Conservation (phyloP, 2,329 filamentous ascomycete species). For the Cladophialophora chaetospira region DNA sequence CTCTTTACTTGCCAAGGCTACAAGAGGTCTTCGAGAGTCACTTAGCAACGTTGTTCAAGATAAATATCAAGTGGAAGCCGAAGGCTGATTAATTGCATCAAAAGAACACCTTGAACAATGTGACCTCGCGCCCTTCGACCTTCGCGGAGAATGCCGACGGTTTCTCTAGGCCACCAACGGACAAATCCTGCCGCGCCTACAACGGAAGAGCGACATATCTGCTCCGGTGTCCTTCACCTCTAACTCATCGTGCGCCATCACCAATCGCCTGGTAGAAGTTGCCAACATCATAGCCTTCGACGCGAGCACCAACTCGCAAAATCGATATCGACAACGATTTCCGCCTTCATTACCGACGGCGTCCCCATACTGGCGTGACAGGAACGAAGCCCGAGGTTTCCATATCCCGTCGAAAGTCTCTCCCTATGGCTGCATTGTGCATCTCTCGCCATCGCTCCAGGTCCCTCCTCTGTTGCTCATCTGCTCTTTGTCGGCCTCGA, state of each 20-base stretch:
- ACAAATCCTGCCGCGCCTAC: not conserved
- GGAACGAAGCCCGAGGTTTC: constrained; percentile 1
- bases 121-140: not conserved
- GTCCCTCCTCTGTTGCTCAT: constrained; percentile 6
- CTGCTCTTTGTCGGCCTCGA: not conserved
- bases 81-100: too few relatives aligned
- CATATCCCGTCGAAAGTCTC: not conserved
- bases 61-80: too few relatives aligned
- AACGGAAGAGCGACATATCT: too few relatives aligned
- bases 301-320: not conserved
- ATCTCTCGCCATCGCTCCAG: not conserved
- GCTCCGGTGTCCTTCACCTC: too few relatives aligned
- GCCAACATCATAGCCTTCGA: too few relatives aligned
- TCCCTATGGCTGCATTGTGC: not conserved
- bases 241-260: too few relatives aligned
- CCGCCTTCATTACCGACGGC: not conserved
- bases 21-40: not conserved
- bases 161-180: not conserved
- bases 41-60: too few relatives aligned
- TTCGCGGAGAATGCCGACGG: not conserved
- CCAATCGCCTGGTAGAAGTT: too few relatives aligned
- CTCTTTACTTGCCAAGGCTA: too few relatives aligned
- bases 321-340: not conserved
- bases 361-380: not conserved
- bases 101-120: too few relatives aligned